Base-by-base conservation (phyloP, 2,329 filamentous ascomycete genomes). In the Balansia obtecta region DNA sequence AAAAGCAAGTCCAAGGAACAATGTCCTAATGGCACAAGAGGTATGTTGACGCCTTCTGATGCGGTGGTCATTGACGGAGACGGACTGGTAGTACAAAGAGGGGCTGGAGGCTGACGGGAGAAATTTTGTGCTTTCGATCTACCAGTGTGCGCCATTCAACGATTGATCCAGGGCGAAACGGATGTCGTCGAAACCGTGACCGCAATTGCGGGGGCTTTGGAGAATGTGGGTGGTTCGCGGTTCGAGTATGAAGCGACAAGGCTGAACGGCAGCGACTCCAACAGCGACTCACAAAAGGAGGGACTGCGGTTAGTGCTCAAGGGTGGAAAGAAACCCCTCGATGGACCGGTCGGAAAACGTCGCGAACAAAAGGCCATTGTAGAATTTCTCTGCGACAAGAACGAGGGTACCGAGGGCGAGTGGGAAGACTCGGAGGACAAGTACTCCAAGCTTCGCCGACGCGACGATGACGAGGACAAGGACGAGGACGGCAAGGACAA, bases 331-430 rank as follows among this genome's bases (percentile, higher is more conserved):
- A 71, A 76, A 54, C 68, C 67, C 11, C 62, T 75, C 8, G 71
- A 78, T 46, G 84, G 81, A 1, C 58, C 60, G 2, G 50, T 57
- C 8, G 72, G 75, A 49, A 71, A 74, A 46, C 71, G 74, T 50
- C 68, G 69, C 30, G 71, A 79, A 53, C 86, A 94, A 65, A 82
- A 80, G 60, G 87, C 89, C 3, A 76, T 95, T 10, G 79, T 97
- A 49, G 86, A 95, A 60, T 89, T 97, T 58, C 64, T 90, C 18
- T 98, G 93, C 68, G 85, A 95, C 61, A 71, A 68, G 32, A 74
- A 78, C 57, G 82, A 82, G 9, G 90, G 90, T 1, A 75, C 84
- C 7, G 90, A 95, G 68, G 80, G 79, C 56, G 80, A 86, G 59
- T 79, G 75, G 63, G 71, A 75, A 43, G 64, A 72, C 3, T 70